Percentiles rank a stretch among this genome's conserved stretches.
phyloP scores from a whole-genome alignment of 2,329 filamentous ascomycete genomes.

The Scedosporium aurantiacum region DNA sequence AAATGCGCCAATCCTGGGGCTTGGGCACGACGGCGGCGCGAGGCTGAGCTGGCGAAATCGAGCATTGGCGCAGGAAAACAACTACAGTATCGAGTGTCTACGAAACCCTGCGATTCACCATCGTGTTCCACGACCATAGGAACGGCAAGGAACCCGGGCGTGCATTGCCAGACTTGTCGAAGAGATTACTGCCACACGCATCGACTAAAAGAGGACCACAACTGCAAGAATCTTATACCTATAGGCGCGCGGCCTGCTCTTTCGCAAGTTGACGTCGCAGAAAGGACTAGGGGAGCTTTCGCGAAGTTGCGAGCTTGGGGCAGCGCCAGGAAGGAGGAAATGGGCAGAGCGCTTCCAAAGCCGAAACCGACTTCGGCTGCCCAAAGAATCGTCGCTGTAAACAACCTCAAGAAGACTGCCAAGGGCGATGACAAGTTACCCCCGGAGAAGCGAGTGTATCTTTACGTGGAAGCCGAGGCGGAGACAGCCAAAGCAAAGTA shows the following conservation, averaged over 20 bases:
- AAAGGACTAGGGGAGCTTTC: conserved; percentile 61
- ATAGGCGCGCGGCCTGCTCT: conserved; percentile 35
- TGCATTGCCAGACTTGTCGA: conserved; percentile 62
- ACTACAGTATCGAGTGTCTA: conserved; percentile 41
- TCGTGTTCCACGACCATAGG: conserved; percentile 62
- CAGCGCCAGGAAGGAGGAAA: conserved; percentile 55
- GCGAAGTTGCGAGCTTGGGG: conserved; percentile 73
- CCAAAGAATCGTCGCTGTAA: conserved; percentile 57
- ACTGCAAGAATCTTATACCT: conserved; percentile 65
- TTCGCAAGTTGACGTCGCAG: conserved; percentile 34
- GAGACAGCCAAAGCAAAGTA: conserved; percentile 76
- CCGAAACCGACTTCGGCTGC: conserved; percentile 52
- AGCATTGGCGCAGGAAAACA: conserved; percentile 43
- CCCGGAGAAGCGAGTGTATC: conserved; percentile 74
- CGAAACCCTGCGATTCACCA: conserved; percentile 58
- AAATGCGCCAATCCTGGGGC: conserved; percentile 50
- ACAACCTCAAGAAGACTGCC: conserved; percentile 71
- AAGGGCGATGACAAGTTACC: conserved; percentile 82
- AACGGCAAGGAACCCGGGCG: conserved; percentile 54
- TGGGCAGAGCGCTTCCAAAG: conserved; percentile 48
- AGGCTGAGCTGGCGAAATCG: conserved; percentile 40
- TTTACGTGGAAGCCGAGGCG: conserved; percentile 82
- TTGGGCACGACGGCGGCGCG: conserved; percentile 48
- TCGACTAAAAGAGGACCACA: conserved; percentile 67
- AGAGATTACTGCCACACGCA: conserved; percentile 70